phyloP scores from a whole-genome alignment of 2,329 filamentous ascomycete species.

The Intubia oerlemansii region DNA sequence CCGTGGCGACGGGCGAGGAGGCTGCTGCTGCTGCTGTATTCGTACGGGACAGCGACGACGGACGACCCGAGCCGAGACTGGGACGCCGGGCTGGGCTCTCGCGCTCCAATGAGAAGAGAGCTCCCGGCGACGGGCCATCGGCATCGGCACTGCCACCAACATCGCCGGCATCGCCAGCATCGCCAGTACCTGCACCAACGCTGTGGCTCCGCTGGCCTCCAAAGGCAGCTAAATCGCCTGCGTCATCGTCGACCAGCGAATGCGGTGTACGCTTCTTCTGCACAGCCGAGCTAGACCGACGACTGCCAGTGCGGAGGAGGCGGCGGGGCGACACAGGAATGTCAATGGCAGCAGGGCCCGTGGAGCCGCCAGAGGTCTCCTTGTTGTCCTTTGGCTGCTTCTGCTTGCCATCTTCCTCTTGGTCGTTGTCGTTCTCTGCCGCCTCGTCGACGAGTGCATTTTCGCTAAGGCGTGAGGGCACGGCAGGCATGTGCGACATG shows the following conservation, averaged over 20 bases:
- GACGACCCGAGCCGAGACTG: background rate
- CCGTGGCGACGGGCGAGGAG: background rate
- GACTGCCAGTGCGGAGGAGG: conserved; percentile 17
- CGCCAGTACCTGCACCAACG: conserved; percentile 44
- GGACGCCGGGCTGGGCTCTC: background rate
- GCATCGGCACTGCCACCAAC: background rate
- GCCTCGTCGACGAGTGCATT: conserved; percentile 64
- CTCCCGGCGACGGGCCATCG: background rate
- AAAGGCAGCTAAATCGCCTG: conserved; percentile 32
- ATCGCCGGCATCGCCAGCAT: conserved; percentile 14
- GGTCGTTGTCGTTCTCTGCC: background rate
- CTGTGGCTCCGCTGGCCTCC: conserved; percentile 43
- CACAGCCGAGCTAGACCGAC: conserved; percentile 49
- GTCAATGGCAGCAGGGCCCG: too few species aligned
- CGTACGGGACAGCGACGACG: conserved; percentile 2
- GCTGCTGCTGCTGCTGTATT: background rate
- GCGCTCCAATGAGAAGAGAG: too few species aligned
- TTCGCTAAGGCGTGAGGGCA: conserved; percentile 81
- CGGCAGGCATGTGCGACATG: conserved; percentile 82
- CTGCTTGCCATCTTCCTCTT: conserved; percentile 6
- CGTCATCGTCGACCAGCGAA: conserved; percentile 39
- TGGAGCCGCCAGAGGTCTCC: conserved; percentile 32
- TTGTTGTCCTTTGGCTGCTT: conserved; percentile 14
- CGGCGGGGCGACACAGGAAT: conserved; percentile 51
- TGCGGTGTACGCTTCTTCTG: conserved; percentile 34